Conservation (phyloP, 805 yeast species). For the Zygotorulaspora danielsina region DNA sequence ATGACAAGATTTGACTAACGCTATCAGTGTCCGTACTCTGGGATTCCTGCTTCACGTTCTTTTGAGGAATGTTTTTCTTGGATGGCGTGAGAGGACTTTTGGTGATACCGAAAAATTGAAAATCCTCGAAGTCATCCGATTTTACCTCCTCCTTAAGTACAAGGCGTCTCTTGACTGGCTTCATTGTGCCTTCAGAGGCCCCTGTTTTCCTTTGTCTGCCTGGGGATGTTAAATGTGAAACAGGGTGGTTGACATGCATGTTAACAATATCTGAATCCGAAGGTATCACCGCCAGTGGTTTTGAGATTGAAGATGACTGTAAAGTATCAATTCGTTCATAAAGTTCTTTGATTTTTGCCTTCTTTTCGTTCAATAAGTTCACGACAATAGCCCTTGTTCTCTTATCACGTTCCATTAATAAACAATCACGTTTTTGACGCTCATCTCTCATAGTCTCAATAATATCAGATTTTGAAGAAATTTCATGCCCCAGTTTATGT, state of each 20-base stretch:
- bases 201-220: slow-evolving; percentile 19
- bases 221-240: slow-evolving; percentile 24
- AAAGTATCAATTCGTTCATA: slow-evolving; percentile 10
- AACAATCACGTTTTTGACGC: slow-evolving; percentile 12
- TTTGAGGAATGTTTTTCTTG: slow-evolving; percentile 3
- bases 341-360: slow-evolving; percentile 21
- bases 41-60: slow-evolving; percentile 4
- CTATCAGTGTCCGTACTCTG: slow-evolving; percentile 5
- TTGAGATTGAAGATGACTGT: background rate
- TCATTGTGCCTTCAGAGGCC: background rate
- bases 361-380: slow-evolving; percentile 28
- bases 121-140: slow-evolving; percentile 18
- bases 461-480: background rate
- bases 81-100: slow-evolving; percentile 2
- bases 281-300: slow-evolving; percentile 1
- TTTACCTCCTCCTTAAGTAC: slow-evolving; percentile 3
- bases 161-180: slow-evolving; percentile 1
- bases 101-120: slow-evolving; percentile 24
- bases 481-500: background rate
- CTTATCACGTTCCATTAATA: slow-evolving; percentile 23
- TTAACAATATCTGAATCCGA: slow-evolving; percentile 22
- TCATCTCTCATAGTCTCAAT: slow-evolving; percentile 11
- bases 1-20: too few relatives aligned
- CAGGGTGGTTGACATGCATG: slow-evolving; percentile 16
- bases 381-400: slow-evolving; percentile 22